A percentile compares a stretch with the other conserved stretches of the same genome.
These are phyloP conservation scores for Dimargaris cristalligena DNA, from an alignment of 192 early-diverging fungal genomes.

Conservation along the genomic window DNA sequence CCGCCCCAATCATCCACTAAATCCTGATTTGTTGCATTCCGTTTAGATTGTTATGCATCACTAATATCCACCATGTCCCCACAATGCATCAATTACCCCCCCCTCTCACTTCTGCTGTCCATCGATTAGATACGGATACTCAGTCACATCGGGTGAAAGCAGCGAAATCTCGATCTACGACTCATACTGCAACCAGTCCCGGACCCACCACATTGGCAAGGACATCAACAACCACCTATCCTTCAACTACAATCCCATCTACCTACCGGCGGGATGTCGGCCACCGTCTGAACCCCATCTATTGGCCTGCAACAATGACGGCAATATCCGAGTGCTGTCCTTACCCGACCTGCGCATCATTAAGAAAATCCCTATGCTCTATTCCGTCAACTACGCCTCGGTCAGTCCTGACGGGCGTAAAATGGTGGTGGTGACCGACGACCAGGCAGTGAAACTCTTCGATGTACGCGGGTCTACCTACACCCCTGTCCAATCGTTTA, in stretches of 20 bases:
- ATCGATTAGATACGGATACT: conserved; percentile 16
- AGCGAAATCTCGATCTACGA: conserved; percentile 19
- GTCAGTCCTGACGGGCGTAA: conserved; percentile 84
- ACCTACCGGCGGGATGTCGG: background rate
- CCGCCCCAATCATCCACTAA: too few species aligned
- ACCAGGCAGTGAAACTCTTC: conserved; percentile 71
- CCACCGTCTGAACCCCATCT: conserved; percentile 38
- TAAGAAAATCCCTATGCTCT: conserved; percentile 61
- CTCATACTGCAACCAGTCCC: conserved; percentile 15
- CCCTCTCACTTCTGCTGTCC: background rate
- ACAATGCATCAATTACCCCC: background rate
- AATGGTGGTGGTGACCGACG: conserved; percentile 86
- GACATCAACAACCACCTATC: conserved; percentile 75
- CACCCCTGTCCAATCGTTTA: conserved; percentile 50
- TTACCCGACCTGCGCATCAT: conserved; percentile 62
- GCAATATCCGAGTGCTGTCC: conserved; percentile 76
- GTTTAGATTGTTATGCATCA: too few species aligned
- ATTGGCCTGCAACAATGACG: conserved; percentile 86
- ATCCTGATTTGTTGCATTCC: too few species aligned
- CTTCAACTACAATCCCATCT: conserved; percentile 14
- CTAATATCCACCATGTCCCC: background rate
- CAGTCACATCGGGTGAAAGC: conserved; percentile 32
- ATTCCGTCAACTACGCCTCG: conserved; percentile 78
- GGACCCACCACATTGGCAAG: conserved; percentile 32
- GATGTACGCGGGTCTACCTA: conserved; percentile 51